A percentile compares a stretch with the other conserved stretches of the same genome.
These are phyloP conservation scores for Cyclotella atomus DNA, from an alignment of 108 stramenopile genomes.

Conservation along the genomic window DNA sequence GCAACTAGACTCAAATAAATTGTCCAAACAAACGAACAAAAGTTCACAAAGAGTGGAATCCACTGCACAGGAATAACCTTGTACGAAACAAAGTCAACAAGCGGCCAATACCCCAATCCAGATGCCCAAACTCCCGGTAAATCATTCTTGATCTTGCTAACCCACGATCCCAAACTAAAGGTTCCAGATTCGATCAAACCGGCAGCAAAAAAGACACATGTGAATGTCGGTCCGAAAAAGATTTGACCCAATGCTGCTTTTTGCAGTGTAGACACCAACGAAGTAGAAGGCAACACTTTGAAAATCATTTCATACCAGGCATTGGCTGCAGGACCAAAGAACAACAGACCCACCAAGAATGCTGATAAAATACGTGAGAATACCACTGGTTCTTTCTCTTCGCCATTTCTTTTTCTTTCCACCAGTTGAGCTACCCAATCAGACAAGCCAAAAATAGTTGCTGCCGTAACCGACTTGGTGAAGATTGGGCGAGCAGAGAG, in stretches of 20 bases:
- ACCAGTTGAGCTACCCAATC: conserved; percentile 79
- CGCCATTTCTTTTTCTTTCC: conserved; percentile 41
- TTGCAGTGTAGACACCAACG: conserved; percentile 66
- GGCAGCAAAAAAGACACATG: conserved; percentile 82
- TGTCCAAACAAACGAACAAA: conserved; percentile 86
- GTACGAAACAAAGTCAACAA: conserved; percentile 86
- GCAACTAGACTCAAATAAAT: conserved; percentile 83
- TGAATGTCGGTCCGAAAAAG: conserved; percentile 88
- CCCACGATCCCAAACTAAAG: conserved; percentile 64
- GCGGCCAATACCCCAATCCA: conserved; percentile 87
- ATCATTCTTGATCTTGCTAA: conserved; percentile 71
- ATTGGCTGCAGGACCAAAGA: conserved; percentile 90
- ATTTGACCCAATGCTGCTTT: conserved; percentile 88
- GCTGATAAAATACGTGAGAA: conserved; percentile 56
- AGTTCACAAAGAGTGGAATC: conserved; percentile 86
- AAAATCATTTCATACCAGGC: conserved; percentile 84
- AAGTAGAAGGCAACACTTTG: conserved; percentile 57
- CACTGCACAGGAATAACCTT: conserved; percentile 67
- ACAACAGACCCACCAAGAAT: conserved; percentile 70
- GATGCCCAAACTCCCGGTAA: conserved; percentile 80
- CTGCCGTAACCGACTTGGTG: conserved; percentile 83
- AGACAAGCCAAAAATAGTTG: conserved; percentile 71
- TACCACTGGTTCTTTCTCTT: conserved; percentile 28
- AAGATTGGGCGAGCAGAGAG: conserved; percentile 64
- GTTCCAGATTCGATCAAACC: conserved; percentile 63